Percentiles rank a stretch among this genome's conserved stretches.
These are phyloP conservation scores for Phytophthora niederhauseri DNA, from an alignment of 352 stramenopile genomes.

Conservation along the genomic window DNA sequence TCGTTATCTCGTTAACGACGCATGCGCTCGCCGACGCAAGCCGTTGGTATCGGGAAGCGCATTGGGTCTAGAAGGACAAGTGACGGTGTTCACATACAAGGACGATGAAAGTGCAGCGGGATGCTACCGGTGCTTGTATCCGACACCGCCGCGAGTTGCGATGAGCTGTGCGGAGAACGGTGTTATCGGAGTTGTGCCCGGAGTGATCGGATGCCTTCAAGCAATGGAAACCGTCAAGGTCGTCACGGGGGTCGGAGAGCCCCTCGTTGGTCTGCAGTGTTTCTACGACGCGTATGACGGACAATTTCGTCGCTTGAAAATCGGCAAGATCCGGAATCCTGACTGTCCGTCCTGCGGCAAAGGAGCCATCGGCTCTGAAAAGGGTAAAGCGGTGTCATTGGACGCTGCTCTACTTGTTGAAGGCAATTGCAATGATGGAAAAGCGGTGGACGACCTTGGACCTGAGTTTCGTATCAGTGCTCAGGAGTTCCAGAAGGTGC, in stretches of 20 bases:
- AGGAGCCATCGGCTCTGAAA: background rate
- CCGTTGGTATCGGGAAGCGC: constrained; percentile 95
- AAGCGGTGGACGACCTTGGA: constrained; percentile 21
- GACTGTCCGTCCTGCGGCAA: constrained; percentile 49
- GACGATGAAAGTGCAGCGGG: constrained; percentile 36
- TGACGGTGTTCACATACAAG: constrained; percentile 95
- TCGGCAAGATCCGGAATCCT: constrained; percentile 41
- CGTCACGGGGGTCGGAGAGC: constrained; percentile 65
- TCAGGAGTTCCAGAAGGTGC: constrained; percentile 45
- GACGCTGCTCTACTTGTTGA: constrained; percentile 23
- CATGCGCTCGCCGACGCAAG: constrained; percentile 84
- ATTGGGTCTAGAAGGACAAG: constrained; percentile 96
- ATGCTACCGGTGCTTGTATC: constrained; percentile 98
- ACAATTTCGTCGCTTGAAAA: constrained; percentile 70
- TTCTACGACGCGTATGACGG: constrained; percentile 84
- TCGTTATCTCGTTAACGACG: constrained; percentile 97
- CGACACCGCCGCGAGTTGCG: constrained; percentile 68
- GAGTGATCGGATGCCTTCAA: constrained; percentile 94
- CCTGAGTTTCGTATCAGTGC: constrained; percentile 42
- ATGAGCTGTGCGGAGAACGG: constrained; percentile 96
- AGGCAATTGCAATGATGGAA: constrained; percentile 17
- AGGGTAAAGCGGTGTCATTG: background rate
- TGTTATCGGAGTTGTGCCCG: constrained; percentile 95
- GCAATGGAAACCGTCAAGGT: constrained; percentile 95
- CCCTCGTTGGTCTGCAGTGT: constrained; percentile 67